Base-by-base conservation (phyloP, 78 protist species). In the Goniomonas avonlea region DNA sequence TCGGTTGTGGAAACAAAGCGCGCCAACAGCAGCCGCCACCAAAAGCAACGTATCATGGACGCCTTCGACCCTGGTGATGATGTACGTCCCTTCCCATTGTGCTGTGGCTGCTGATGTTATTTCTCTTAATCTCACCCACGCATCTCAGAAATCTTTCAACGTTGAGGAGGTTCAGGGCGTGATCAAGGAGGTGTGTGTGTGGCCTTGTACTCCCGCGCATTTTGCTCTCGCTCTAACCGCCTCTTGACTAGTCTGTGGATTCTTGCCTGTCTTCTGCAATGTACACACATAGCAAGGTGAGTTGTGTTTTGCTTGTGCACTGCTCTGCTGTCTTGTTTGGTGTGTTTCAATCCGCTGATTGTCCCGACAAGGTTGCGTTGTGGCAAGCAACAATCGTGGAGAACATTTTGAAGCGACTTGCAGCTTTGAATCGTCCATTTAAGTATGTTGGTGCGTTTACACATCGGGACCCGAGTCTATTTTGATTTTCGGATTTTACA, bases 331-430 rank as follows among this genome's bases (percentile, higher is more conserved):
- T n/a, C n/a, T n/a, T n/a, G n/a, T n/a, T n/a, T n/a, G n/a, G n/a
- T n/a, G n/a, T n/a, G n/a, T n/a, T n/a, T n/a, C n/a, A n/a, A n/a
- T n/a, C n/a, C n/a, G n/a, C n/a, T n/a, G n/a, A n/a, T n/a, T n/a
- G n/a, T n/a, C n/a, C n/a, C n/a, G n/a, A n/a, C n/a, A n/a, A n/a
- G n/a, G n/a, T n/a, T 20, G 21, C 65, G 18, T 8, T 23, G 21
- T 56, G 65, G 65, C 65, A 56, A 23, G 65, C 65, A 11, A 56
- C 65, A 29, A 56, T 56, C 29, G 65, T 56, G 23, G 65, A 56
- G 34, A 56, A 56, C 34, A 27, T 34, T 11, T 34, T 56, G 65
- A 56, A 56, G 65, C 65, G 65, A 23, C 34, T 56, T 20, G 65
- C 65, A 27, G 65, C 65, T 5, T 27, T 27, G 65, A 56, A 56